These are phyloP conservation scores for Penium margaritaceum DNA, from an alignment of 139 green algal genomes.

Conservation along the genomic window DNA sequence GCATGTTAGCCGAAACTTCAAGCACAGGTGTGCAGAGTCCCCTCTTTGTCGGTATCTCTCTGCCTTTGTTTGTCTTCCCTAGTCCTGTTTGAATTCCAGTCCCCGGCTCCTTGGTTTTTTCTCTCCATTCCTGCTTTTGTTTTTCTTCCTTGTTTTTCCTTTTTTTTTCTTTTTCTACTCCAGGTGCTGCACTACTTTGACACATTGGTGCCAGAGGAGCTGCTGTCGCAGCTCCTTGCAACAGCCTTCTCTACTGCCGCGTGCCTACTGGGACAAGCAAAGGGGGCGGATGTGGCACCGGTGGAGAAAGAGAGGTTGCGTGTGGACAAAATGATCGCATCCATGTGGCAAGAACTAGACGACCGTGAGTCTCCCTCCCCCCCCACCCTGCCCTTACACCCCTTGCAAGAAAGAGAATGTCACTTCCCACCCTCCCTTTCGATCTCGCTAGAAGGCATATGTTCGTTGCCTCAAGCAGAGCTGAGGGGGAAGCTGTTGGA, in stretches of 20 bases:
- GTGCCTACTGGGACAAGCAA: conserved; percentile 7
- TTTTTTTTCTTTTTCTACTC: conserved; percentile 1
- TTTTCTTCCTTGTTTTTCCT: background rate
- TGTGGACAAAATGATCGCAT: conserved; percentile 5
- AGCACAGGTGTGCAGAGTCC: background rate
- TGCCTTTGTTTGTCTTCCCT: background rate
- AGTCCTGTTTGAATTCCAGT: background rate
- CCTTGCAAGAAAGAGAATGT: too few species aligned
- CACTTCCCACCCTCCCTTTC: too few species aligned
- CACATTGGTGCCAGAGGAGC: conserved; percentile 32
- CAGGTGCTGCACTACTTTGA: conserved; percentile 45
- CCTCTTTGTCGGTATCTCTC: background rate
- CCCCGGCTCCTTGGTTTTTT: background rate
- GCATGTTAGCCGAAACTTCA: too few species aligned
- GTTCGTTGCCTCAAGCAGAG: background rate
- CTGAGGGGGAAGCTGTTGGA: background rate
- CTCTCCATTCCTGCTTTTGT: background rate
- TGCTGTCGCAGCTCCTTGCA: conserved; percentile 33
- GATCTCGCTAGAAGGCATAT: too few species aligned
- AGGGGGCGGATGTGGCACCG: conserved; percentile 10
- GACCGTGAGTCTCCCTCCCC: background rate
- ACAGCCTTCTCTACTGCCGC: conserved; percentile 21
- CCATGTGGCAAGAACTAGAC: background rate
- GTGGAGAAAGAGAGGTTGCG: background rate
- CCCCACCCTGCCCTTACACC: too few species aligned